Conservation (phyloP, 495 filamentous ascomycete genomes). For the Neurospora sp. region DNA sequence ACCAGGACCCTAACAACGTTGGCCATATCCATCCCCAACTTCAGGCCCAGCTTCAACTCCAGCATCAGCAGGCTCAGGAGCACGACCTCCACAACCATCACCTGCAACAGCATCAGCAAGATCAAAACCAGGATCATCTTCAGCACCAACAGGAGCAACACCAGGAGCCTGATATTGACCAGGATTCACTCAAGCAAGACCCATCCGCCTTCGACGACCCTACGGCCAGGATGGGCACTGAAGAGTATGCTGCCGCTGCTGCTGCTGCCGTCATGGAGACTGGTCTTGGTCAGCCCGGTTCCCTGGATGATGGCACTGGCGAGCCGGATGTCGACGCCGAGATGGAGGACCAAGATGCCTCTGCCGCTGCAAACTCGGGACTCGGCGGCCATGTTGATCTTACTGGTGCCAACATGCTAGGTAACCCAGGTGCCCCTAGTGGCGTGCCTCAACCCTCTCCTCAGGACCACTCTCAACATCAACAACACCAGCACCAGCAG, state of each 20-base stretch:
- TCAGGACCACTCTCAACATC: slow-evolving; percentile 17
- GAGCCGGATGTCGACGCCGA: slow-evolving; percentile 25
- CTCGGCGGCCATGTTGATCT: slow-evolving; percentile 23
- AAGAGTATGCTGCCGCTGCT: slow-evolving; percentile 32
- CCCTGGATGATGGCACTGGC: slow-evolving; percentile 13
- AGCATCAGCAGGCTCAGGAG: slow-evolving; percentile 24
- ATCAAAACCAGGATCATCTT: neutral
- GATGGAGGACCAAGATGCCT: slow-evolving; percentile 19
- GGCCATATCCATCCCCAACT: slow-evolving; percentile 8
- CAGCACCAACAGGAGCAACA: slow-evolving; percentile 1
- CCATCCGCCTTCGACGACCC: slow-evolving; percentile 43
- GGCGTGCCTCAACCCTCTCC: slow-evolving; percentile 6
- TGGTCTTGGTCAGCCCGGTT: slow-evolving; percentile 7
- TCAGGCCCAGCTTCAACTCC: slow-evolving; percentile 5
- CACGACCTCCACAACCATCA: slow-evolving; percentile 10
- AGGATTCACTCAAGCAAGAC: slow-evolving; percentile 46
- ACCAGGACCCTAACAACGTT: neutral
- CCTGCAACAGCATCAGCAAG: neutral
- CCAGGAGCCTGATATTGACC: slow-evolving; percentile 36
- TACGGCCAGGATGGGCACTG: slow-evolving; percentile 25
- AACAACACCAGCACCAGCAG: slow-evolving; percentile 4
- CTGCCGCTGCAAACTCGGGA: slow-evolving; percentile 9
- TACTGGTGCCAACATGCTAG: slow-evolving; percentile 19
- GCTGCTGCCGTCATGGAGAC: slow-evolving; percentile 28
- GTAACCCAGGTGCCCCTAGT: slow-evolving; percentile 10